Conservation (phyloP, 768 basidiomycete genomes). For the Naganishia onofrii region DNA sequence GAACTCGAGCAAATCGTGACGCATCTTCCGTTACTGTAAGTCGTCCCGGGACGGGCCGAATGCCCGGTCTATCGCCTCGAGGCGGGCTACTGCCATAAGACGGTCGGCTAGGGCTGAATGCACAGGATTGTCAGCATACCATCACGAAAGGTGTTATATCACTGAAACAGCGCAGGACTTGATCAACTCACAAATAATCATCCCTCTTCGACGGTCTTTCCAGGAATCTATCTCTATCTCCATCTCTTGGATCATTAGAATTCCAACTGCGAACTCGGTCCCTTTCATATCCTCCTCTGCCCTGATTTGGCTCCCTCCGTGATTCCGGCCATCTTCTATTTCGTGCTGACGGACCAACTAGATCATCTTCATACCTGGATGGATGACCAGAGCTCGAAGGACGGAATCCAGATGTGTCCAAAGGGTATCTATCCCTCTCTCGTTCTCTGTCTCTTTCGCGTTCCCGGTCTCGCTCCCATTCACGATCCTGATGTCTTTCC, state of each 20-base stretch:
- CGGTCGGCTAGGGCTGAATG: neutral
- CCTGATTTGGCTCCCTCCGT: neutral
- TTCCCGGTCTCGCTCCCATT: constrained; percentile 9
- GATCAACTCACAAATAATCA: neutral
- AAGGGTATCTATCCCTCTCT: constrained; percentile 11
- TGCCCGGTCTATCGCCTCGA: neutral
- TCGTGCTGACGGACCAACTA: neutral
- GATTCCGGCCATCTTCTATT: neutral
- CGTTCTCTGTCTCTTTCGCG: constrained; percentile 10
- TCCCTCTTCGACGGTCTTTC: neutral
- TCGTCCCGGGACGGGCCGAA: neutral
- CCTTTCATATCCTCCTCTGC: neutral
- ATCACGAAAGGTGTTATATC: neutral
- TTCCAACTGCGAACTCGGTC: constrained; percentile 9
- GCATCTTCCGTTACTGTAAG: neutral
- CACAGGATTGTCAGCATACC: neutral
- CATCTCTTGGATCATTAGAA: neutral
- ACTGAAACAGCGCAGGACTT: neutral
- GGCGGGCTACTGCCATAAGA: neutral
- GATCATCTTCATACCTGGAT: neutral
- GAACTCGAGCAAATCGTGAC: neutral
- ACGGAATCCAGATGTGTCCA: constrained; percentile 4
- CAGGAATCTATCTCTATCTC: neutral
- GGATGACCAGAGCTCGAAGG: constrained; percentile 9
- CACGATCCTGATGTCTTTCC: constrained; percentile 4